Evolutionary conservation across 441 rosid species (phyloP).

Genomic region (Adansonia madagascariensis): DNA sequence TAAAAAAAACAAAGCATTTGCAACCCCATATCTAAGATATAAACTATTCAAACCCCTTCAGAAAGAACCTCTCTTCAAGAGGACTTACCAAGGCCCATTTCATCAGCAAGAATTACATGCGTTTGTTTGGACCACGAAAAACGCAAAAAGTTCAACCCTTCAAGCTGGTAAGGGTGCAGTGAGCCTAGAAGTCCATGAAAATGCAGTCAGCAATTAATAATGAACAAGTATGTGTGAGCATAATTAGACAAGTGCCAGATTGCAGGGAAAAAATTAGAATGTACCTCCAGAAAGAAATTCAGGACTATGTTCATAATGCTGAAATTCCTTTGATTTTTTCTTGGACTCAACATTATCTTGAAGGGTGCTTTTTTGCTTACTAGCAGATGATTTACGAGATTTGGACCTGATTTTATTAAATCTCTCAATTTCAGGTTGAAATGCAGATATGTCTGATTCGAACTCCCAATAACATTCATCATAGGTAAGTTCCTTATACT

Average conservation of each 20-base stretch:
- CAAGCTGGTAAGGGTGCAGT: constrained; percentile 96
- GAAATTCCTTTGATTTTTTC: constrained; percentile 78
- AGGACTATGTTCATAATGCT: constrained; percentile 83
- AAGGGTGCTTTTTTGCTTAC: constrained; percentile 55
- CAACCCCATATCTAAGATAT: constrained; percentile 3
- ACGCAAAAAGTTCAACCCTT: constrained; percentile 93
- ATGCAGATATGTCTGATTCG: constrained; percentile 85
- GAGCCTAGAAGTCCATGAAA: constrained; percentile 65
- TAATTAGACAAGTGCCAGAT: constrained; percentile 24
- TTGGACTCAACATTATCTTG: constrained; percentile 54
- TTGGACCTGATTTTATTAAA: constrained; percentile 70
- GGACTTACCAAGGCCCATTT: constrained; percentile 94
- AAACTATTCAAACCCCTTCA: constrained; percentile 9
- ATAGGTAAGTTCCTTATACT: constrained; percentile 91
- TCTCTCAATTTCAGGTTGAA: constrained; percentile 86
- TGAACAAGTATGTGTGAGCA: constrained; percentile 21
- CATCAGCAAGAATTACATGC: constrained; percentile 99
- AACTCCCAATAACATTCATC: constrained; percentile 99
- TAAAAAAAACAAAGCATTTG: constrained; percentile 27
- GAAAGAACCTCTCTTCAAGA: constrained; percentile 5
- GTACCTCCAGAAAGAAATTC: constrained; percentile 93
- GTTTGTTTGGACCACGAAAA: constrained; percentile 98
- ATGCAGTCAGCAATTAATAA: constrained; percentile 30
- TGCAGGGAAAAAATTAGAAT: background rate
- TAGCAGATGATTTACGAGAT: constrained; percentile 49